A percentile compares a stretch with the other conserved stretches of the same genome.
Conservation (phyloP, 2,329 filamentous ascomycete genomes). For the Hypoxylon sp. region DNA sequence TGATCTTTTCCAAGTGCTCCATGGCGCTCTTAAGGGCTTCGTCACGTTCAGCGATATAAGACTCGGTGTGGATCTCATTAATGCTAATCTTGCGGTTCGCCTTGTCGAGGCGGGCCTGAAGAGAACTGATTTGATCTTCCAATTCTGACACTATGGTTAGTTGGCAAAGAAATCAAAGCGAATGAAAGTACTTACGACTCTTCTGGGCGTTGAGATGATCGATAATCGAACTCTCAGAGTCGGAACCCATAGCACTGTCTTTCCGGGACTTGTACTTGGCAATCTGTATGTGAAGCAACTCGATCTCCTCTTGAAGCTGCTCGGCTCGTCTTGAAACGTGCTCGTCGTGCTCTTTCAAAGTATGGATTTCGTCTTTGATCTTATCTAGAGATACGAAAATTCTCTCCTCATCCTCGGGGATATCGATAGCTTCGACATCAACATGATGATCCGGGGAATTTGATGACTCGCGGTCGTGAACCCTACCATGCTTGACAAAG, state of each 20-base stretch:
- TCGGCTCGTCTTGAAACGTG: conserved; percentile 69
- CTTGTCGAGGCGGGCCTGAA: conserved; percentile 74
- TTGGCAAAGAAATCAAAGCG: conserved; percentile 12
- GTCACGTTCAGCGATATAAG: conserved; percentile 75
- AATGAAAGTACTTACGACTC: conserved; percentile 63
- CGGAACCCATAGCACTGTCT: conserved; percentile 61
- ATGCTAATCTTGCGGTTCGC: conserved; percentile 73
- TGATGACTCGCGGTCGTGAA: conserved; percentile 61
- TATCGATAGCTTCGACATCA: conserved; percentile 65
- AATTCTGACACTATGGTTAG: conserved; percentile 61
- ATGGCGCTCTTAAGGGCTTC: conserved; percentile 74
- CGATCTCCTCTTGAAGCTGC: conserved; percentile 67
- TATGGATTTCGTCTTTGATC: conserved; percentile 71
- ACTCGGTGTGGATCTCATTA: conserved; percentile 75
- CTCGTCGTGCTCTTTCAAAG: conserved; percentile 70
- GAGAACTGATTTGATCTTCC: conserved; percentile 71
- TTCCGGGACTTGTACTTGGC: conserved; percentile 61
- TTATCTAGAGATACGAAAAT: conserved; percentile 75
- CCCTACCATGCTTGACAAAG: conserved; percentile 68
- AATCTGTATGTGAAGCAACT: conserved; percentile 65
- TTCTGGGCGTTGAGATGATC: conserved; percentile 67
- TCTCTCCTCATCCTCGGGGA: conserved; percentile 69
- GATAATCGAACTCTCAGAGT: conserved; percentile 61
- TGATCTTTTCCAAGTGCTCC: conserved; percentile 66
- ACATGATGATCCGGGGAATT: conserved; percentile 60